Base-by-base conservation (phyloP, 495 filamentous ascomycete species). In the Podospora pseudoanserina region DNA sequence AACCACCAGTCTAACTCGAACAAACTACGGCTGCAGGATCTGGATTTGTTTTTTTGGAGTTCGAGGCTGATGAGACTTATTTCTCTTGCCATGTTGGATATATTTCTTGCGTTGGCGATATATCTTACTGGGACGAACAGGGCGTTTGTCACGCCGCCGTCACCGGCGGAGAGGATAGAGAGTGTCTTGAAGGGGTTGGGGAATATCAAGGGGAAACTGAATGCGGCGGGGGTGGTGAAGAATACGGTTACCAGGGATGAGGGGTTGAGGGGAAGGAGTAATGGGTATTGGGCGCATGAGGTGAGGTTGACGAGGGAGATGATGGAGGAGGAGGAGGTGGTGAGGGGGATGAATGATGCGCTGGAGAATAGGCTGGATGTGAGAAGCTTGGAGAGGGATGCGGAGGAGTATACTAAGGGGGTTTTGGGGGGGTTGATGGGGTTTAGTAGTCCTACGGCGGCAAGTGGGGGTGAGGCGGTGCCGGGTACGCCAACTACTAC, bases 111-210 rank as follows among this genome's bases (percentile, higher is more conserved):
- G 0, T 74, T 75, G 16, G 76, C 90, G 5, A 78, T 97, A 16
- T 97, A 89, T 78, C 81, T 93, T 16, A 86, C 89, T 0, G 85
- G 87, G 26, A 97, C 95, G 20, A 90, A 94, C 71, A 86, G 94
- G 16, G 80, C 81, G 1, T 82, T 84, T 76, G 78, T 71, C 49
- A 79, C 44, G 75, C 84, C 76, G 30, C 79, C 78, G n/a, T 65
- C 72, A 16, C 63, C 84, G 0, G 83, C 82, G 1, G 82, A 82
- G 73, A 79, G 82, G 44, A 71, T 88, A 7, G 85, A 87, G 70
- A 63, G 68, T 5, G 73, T 77, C 0, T 72, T 76, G 23, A 75
- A 79, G 49, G 73, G 72, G 26, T 67, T 88, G 49, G 76, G 75
- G 57, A 68, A 59, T 1, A 75, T 77, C 23, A 81, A 81, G 70